These are phyloP conservation scores for Emmonsiellopsis sp. DNA, from an alignment of 2,329 filamentous ascomycete species.

Conservation along the genomic window DNA sequence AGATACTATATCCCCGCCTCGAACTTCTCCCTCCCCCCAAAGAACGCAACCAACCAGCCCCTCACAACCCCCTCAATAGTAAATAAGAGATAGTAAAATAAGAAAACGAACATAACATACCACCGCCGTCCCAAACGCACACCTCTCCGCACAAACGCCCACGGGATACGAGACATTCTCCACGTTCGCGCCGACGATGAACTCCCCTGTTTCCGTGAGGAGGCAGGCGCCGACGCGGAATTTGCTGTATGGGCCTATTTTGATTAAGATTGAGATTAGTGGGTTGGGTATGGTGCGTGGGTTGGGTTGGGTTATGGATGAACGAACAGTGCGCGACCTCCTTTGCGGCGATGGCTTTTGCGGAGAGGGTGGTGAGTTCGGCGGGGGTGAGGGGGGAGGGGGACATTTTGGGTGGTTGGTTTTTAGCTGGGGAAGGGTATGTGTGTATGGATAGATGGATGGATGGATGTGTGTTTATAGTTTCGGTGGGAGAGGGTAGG, in stretches of 20 bases:
- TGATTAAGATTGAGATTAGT: background rate
- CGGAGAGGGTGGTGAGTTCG: conserved; percentile 57
- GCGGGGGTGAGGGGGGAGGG: conserved; percentile 40
- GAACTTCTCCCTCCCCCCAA: background rate
- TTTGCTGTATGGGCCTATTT: conserved; percentile 66
- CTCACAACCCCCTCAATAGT: no score
- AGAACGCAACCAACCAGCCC: background rate
- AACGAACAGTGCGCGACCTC: conserved; percentile 65
- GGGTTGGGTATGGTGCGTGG: no score
- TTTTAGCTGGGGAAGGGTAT: background rate
- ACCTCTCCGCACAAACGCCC: conserved; percentile 88
- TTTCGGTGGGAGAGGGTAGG: no score
- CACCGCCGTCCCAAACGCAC: conserved; percentile 76
- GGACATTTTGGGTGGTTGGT: conserved; percentile 6
- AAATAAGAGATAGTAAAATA: no score
- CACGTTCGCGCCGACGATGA: conserved; percentile 71
- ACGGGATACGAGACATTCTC: conserved; percentile 93
- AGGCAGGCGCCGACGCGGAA: conserved; percentile 85
- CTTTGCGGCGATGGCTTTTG: conserved; percentile 61
- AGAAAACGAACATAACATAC: conserved; percentile 22
- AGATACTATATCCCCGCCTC: no score
- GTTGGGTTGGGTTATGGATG: background rate
- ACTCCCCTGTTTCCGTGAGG: conserved; percentile 49
- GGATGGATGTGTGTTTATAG: background rate
- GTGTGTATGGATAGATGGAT: background rate